These are phyloP conservation scores for Gymnopilus dilepis DNA, from an alignment of 768 basidiomycete species.

Conservation along the genomic window DNA sequence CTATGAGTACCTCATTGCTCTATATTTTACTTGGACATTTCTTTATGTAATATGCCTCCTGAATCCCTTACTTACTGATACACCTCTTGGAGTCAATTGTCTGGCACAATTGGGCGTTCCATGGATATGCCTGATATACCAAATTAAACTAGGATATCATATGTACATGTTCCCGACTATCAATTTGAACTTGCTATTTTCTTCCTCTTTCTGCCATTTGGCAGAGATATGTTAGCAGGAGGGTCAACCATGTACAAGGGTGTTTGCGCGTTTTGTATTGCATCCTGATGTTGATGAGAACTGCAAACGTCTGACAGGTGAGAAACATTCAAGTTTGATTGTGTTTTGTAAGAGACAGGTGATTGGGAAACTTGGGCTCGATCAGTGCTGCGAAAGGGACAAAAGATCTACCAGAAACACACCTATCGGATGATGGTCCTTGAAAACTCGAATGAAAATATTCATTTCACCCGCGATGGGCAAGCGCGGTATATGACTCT, in stretches of 20 bases:
- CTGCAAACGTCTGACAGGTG: conserved; percentile 6
- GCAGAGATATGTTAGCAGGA: conserved; percentile 28
- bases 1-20: too few relatives aligned
- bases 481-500: conserved; percentile 30
- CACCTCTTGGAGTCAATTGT: too few relatives aligned
- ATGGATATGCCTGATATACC: too few relatives aligned
- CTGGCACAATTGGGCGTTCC: too few relatives aligned
- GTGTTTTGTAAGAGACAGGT: not conserved
- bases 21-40: too few relatives aligned
- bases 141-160: too few relatives aligned
- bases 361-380: not conserved
- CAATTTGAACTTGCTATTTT: conserved; percentile 41
- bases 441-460: conserved; percentile 69
- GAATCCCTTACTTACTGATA: too few relatives aligned
- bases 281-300: not conserved
- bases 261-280: conserved; percentile 1
- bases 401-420: conserved; percentile 19
- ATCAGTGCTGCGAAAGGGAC: not conserved
- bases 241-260: conserved; percentile 11
- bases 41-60: too few relatives aligned
- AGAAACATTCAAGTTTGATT: not conserved
- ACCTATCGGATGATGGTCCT: conserved; percentile 49
- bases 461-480: conserved; percentile 63
- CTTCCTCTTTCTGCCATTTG: conserved; percentile 63
- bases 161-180: too few relatives aligned